These are phyloP conservation scores for Tylopilus vinaceipallidus DNA, from an alignment of 768 basidiomycete genomes.

Conservation along the genomic window DNA sequence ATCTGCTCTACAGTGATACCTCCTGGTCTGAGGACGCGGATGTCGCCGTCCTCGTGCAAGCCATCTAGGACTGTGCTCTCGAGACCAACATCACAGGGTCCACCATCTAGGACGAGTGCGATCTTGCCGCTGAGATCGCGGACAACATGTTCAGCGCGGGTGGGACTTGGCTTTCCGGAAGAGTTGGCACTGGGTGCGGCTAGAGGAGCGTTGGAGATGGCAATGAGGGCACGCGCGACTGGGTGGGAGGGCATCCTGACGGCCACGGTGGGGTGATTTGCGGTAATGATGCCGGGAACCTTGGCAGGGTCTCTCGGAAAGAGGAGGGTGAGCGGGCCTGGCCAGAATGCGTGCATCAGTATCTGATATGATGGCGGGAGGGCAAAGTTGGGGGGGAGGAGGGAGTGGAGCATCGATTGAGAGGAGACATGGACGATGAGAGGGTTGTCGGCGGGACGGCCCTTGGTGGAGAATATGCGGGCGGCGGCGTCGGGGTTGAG, in stretches of 20 bases:
- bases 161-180: constrained; percentile 93
- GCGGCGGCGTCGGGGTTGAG: constrained; percentile 59
- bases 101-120: constrained; percentile 86
- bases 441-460: constrained; percentile 93
- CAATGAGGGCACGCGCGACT: constrained; percentile 86
- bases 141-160: constrained; percentile 79
- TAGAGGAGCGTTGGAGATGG: constrained; percentile 67
- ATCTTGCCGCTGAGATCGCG: constrained; percentile 77
- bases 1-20: constrained; percentile 91
- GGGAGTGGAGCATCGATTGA: constrained; percentile 67
- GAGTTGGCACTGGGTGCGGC: constrained; percentile 96
- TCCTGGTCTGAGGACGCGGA: constrained; percentile 87
- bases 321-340: constrained; percentile 87
- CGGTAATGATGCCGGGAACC: constrained; percentile 77
- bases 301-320: constrained; percentile 69
- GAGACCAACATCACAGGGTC: constrained; percentile 82
- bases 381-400: constrained; percentile 66
- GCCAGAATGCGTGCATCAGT: constrained; percentile 89
- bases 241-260: constrained; percentile 95
- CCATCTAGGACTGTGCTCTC: constrained; percentile 97
- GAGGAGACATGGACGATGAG: constrained; percentile 97
- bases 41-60: constrained; percentile 64
- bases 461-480: constrained; percentile 85
- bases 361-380: constrained; percentile 65
- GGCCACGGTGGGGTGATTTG: constrained; percentile 77